Conservation (phyloP, 768 basidiomycete genomes). For the Calvatia gigantea region DNA sequence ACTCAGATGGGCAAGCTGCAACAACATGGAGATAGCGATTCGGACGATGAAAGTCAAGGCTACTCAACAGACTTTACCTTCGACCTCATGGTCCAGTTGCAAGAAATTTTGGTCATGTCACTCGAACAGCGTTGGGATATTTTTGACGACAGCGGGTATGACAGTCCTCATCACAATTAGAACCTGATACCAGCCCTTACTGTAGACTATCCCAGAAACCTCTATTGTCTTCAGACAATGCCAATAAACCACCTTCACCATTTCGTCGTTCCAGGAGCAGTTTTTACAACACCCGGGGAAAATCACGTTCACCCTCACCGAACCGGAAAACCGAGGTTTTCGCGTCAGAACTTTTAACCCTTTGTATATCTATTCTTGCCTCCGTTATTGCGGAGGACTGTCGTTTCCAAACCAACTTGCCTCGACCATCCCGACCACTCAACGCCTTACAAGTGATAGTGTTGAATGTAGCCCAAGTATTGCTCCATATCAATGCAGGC, state of each 20-base stretch:
- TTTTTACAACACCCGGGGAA: constrained; percentile 37
- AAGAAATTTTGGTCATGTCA: constrained; percentile 56
- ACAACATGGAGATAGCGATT: constrained; percentile 35
- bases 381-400: constrained; percentile 72
- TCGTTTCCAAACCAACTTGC: constrained; percentile 55
- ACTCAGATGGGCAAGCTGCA: constrained; percentile 11
- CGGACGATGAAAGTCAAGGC: constrained; percentile 41
- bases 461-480: constrained; percentile 68
- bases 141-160: constrained; percentile 48
- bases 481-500: constrained; percentile 52
- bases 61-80: constrained; percentile 69
- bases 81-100: constrained; percentile 59
- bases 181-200: background rate
- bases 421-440: constrained; percentile 66
- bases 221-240: background rate
- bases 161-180: background rate
- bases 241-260: constrained; percentile 25
- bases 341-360: constrained; percentile 51
- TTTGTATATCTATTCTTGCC: constrained; percentile 57
- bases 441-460: constrained; percentile 71
- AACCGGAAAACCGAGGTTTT: constrained; percentile 24
- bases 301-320: constrained; percentile 53
- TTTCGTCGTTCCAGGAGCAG: constrained; percentile 45
- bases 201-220: background rate
- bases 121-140: constrained; percentile 58